phyloP scores from a whole-genome alignment of 2,329 filamentous ascomycete species.

The Xylaria sp. region DNA sequence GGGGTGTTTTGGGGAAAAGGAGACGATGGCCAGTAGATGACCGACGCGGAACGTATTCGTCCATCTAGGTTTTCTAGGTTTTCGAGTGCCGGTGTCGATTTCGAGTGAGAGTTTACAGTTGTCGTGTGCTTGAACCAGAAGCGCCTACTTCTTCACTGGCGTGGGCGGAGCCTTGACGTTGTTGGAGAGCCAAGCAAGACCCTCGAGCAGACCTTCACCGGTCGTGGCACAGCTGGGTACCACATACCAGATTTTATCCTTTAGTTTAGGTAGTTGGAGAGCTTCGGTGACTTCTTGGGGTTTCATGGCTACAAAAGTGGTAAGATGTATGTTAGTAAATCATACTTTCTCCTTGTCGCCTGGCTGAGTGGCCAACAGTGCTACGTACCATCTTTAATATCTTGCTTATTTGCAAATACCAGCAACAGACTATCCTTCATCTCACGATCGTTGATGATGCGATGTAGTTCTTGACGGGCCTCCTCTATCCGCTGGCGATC shows the following conservation, averaged over 20 bases:
- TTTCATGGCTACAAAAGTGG: constrained; percentile 66
- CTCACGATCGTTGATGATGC: constrained; percentile 97
- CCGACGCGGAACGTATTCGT: not conserved
- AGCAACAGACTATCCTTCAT: constrained; percentile 94
- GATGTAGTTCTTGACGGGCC: constrained; percentile 89
- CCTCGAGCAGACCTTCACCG: constrained; percentile 81
- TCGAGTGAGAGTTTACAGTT: not conserved
- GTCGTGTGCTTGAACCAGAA: constrained; percentile 19
- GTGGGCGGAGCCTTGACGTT: constrained; percentile 73
- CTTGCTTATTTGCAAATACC: constrained; percentile 99
- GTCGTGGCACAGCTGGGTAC: constrained; percentile 83
- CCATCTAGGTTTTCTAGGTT: not conserved
- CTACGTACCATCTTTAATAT: constrained; percentile 74
- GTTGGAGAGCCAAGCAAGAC: constrained; percentile 82
- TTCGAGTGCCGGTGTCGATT: not conserved
- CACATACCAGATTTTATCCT: constrained; percentile 85
- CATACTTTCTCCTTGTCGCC: not conserved
- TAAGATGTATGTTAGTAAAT: constrained; percentile 17
- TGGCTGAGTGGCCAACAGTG: not conserved
- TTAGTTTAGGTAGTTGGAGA: constrained; percentile 76
- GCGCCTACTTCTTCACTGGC: constrained; percentile 60
- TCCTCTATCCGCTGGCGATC: constrained; percentile 92
- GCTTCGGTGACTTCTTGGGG: constrained; percentile 80
- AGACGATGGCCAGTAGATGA: not conserved
- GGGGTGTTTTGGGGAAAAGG: not conserved